Base-by-base conservation (phyloP, 176 grass and related monocot species). In the Rhynchospora pubera region DNA sequence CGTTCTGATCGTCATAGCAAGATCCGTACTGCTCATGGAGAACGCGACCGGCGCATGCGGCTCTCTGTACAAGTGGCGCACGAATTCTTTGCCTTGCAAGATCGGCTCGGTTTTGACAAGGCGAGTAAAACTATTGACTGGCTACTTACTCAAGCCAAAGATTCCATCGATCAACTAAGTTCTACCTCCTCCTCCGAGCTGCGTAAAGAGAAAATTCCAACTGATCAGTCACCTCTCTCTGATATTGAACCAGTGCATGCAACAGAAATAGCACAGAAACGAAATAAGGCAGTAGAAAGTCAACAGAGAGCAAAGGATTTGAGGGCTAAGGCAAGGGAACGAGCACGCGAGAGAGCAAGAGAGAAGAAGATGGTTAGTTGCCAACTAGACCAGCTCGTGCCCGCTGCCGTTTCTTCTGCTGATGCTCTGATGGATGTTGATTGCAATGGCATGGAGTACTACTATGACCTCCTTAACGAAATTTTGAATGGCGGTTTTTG, bases 101-200 rank as follows among this genome's bases (percentile, higher is more conserved):
- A 97, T 88, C 81, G 77, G 1, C 94, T 92, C 15, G 94, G 94
- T 60, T 97, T 97, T 78, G 94, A 97, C 80, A 97, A 90, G 88
- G 90, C 94, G 66, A 97, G 94, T 90, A 87, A 97, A 85, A 97
- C 94, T 48, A 86, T 97, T 55, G 86, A 94, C 81, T 97, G 94
- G 94, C 91, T 97, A 30, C 89, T 97, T 42, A 93, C 89, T 19
- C 87, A 90, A 84, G 89, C 94, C 62, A 97, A 97, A 63, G 64
- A 86, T 15, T 90, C 89, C 76, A 97, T 97, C 28, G 86, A 93
- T 55, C 84, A 86, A 4, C 87, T 94, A 34, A 61, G 45, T 63
- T 62, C 34, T 19, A 30, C 30, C 10, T 62, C 57, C 57, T 62
- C 24, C 19, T 81, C 60, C 15, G 42, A 81, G 55, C 62, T 7